Base-by-base conservation (phyloP, 176 grass and related monocot species). In the Avena sativa region DNA sequence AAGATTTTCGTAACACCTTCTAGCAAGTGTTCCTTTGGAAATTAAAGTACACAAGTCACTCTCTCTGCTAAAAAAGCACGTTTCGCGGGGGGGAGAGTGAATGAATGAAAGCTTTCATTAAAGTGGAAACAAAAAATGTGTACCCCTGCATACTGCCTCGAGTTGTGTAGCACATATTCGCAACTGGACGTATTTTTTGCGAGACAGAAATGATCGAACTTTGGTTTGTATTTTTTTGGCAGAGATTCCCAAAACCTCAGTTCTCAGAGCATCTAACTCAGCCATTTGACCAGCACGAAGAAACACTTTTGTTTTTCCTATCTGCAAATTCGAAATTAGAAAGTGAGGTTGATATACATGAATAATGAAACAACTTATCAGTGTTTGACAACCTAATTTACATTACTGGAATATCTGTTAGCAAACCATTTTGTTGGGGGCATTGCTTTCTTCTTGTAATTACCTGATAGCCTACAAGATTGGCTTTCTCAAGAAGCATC, bases 241-340 rank as follows among this genome's bases (percentile, higher is more conserved):
- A 46, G 92, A 96, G 48, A 76, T 76, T 63, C 90, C 97, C 85
- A 98, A 85, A 65, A 98, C 90, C 85, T 94, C 97, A 74, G 95
- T 98, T 85, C 97, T 95, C 68, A 87, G 86, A 82, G 97, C 90
- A 94, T 98, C 97, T 89, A 98, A 84, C 79, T 98, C 92, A 50
- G 97, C 97, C 97, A 99, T 99, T 90, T 96, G 97, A 87, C 97
- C 97, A 80, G 94, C 92, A 53, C 92, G 90, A 43, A 99, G 90
- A 90, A 99, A 99, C 43, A 99, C 94, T 88, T 99, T 98, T 38
- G 92, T 96, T 81, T 91, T 94, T 52, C 97, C 97, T 90, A 98
- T 94, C 97, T 98, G 85, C 56, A 88, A 82, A 85, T 84, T 86
- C 74, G 8, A 85, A 77, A 60, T 88, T 62, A 88, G 43, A 80